phyloP scores from a whole-genome alignment of 1,139 yeast genomes.

The Candida sanyaensis region DNA sequence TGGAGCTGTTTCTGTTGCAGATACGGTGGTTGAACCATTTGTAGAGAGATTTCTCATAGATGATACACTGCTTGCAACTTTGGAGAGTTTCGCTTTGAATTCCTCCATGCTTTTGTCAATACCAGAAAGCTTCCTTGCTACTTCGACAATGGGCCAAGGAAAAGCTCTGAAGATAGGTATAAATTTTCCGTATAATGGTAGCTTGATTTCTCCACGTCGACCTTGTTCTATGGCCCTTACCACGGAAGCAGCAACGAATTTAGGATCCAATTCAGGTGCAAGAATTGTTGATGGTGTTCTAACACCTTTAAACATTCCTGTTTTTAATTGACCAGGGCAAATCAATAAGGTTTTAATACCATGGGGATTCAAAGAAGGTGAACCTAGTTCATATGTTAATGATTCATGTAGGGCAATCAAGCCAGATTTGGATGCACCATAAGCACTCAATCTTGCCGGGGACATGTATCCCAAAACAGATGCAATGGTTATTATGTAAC shows the following conservation, averaged over 20 bases:
- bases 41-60: slow-evolving; percentile 16
- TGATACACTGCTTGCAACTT: slow-evolving; percentile 20
- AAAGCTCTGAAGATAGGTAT: slow-evolving; percentile 69
- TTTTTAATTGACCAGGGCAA: slow-evolving; percentile 84
- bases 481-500: slow-evolving; percentile 78
- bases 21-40: slow-evolving; percentile 4
- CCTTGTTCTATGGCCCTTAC: slow-evolving; percentile 62
- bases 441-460: slow-evolving; percentile 79
- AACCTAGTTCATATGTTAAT: slow-evolving; percentile 67
- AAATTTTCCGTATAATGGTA: slow-evolving; percentile 75
- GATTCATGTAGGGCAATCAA: slow-evolving; percentile 83
- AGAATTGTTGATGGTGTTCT: slow-evolving; percentile 67
- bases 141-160: slow-evolving; percentile 70
- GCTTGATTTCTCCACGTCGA: slow-evolving; percentile 63
- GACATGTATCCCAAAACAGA: slow-evolving; percentile 83
- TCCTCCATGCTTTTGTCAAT: slow-evolving; percentile 59
- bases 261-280: slow-evolving; percentile 82
- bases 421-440: slow-evolving; percentile 91
- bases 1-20: slow-evolving; percentile 1
- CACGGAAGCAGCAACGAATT: slow-evolving; percentile 59
- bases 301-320: slow-evolving; percentile 71
- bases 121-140: slow-evolving; percentile 57
- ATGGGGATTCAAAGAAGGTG: slow-evolving; percentile 44
- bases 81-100: slow-evolving; percentile 24
- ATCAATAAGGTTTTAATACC: slow-evolving; percentile 75